Percentiles rank a stretch among this genome's conserved stretches.
Conservation (phyloP, 1,284 basidiomycete genomes). For the Fomitiporia mediterranea region DNA sequence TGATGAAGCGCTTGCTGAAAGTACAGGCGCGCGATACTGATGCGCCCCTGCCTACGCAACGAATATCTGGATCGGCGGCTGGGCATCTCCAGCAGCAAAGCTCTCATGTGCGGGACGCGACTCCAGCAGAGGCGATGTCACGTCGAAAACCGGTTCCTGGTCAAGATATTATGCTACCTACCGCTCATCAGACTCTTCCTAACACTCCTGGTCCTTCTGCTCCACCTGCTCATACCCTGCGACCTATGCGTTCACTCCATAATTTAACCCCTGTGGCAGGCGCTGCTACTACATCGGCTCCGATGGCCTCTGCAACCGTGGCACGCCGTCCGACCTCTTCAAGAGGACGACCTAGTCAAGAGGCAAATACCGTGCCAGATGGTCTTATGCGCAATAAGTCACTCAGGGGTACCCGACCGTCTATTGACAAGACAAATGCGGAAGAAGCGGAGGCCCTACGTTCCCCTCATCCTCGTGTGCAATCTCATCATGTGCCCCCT, state of each 20-base stretch:
- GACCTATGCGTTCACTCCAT: conserved; percentile 57
- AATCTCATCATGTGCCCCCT: conserved; percentile 11
- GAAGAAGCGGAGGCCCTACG: conserved; percentile 1
- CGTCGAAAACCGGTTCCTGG: conserved; percentile 5
- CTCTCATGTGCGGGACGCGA: neutral
- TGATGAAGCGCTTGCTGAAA: conserved; percentile 51
- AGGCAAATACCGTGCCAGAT: neutral
- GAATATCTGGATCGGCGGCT: conserved; percentile 22
- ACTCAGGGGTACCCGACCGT: conserved; percentile 9
- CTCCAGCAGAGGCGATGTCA: neutral
- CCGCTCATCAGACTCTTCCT: neutral
- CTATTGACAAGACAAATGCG: conserved; percentile 12
- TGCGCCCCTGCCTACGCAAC: conserved; percentile 15
- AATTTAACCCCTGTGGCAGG: conserved; percentile 24
- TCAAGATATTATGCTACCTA: neutral
- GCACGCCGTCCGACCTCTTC: conserved; percentile 23
- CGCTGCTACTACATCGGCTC: conserved; percentile 30
- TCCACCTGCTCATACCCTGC: conserved; percentile 30
- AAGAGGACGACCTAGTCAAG: conserved; percentile 6
- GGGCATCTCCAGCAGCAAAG: neutral
- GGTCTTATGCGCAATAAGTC: conserved; percentile 6
- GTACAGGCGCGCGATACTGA: conserved; percentile 36
- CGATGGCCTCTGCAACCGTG: conserved; percentile 28
- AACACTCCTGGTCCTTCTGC: neutral
- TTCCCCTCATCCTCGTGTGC: neutral